Evolutionary conservation across 306 rosid genomes (phyloP), one percentile per base, ranked within the genome.

Genomic region (Lathyrus oleraceus): DNA sequence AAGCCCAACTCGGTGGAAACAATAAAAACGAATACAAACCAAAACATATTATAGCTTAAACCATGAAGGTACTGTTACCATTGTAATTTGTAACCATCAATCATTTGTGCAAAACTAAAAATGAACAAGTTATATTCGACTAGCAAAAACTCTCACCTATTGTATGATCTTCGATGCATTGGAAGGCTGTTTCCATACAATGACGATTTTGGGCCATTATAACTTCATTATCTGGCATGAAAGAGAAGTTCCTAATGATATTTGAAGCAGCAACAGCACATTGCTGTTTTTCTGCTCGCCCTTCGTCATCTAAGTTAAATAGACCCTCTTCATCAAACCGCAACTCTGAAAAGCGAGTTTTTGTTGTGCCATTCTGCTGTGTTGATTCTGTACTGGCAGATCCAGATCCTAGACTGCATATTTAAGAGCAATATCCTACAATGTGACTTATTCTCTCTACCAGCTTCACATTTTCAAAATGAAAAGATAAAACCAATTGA

Each of bases 161-260:
- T 14, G 79, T 15, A 59, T 85, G 87, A 79, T 89, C 92, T 83
- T 89, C 99, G 27, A 95, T 76, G 81, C 97, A 95, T 66, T 91
- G 97, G 83, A 95, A 87, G 45, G 88, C 80, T 28, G 97, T 87
- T 84, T 95, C 97, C 82, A 95, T 71, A 76, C 95, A 89, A 79
- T 95, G 99, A 58, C 97, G 96, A 79, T 89, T 85, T 42, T 79
- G 95, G 69, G 95, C 99, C 99, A 95, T 95, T 79, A 89, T 84
- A 60, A 84, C 81, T 80, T 95, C 99, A 82, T 95, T 95, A 17
- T 95, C 99, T 45, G 96, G 99, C 97, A 95, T 95, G 81, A 95
- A 95, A 61, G 99, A 95, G 79, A 95, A 95, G 83, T 95, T 95
- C 54, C 97, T 84, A 60, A 95, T 79, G 75, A 95, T 73, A 86